Base-by-base conservation (phyloP, 495 filamentous ascomycete species). In the Stereocaulon alpinum region DNA sequence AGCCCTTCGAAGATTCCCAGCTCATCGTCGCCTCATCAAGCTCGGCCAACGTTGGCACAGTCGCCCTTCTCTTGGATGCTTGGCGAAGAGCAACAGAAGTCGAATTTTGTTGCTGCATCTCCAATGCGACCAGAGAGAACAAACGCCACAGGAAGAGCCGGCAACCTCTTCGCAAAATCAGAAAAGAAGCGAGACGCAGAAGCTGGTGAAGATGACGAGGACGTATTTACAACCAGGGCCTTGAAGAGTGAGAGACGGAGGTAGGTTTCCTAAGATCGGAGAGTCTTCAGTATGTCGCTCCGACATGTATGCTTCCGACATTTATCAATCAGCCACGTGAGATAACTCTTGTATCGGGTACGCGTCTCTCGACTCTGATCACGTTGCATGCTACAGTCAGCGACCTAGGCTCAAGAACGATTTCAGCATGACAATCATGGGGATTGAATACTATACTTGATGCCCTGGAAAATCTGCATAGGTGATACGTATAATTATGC, bases 61-160 rank as follows among this genome's bases (percentile, higher is more conserved):
- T 90, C 91, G 30, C 86, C 84, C 10, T 96, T 96, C 68, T 86
- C 91, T 12, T 98, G 91, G 91, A 97, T 98, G 91, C 78, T 98
- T n/a, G 82, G 78, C 29, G 74, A 80, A 57, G 76, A 76, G 51
- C 73, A 73, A 34, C 71, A 72, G 43, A 70, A 76, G 29, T 78
- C 74, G 12, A 71, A 69, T 41, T 80, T 81, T 68, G 76, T 81
- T 14, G 72, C 74, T 54, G 72, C 77, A 14, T 71, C 71, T 30
- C 77, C 78, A 27, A 70, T 75, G 24, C 74, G 72, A 10, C 74
- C 75, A 24, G 77, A 79, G 55, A 73, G 75, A 64, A 73, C 70
- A 57, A 64, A 68, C 9, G 27, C 52, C 60, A 67, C 59, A 63
- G 65, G 34, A 45, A 75, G 72, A 66, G 70, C 66, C 29, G 69